Evolutionary conservation across 345 rosid species (phyloP), one percentile per base, ranked within the genome.

Genomic region (Zanthoxylum bungeanum): DNA sequence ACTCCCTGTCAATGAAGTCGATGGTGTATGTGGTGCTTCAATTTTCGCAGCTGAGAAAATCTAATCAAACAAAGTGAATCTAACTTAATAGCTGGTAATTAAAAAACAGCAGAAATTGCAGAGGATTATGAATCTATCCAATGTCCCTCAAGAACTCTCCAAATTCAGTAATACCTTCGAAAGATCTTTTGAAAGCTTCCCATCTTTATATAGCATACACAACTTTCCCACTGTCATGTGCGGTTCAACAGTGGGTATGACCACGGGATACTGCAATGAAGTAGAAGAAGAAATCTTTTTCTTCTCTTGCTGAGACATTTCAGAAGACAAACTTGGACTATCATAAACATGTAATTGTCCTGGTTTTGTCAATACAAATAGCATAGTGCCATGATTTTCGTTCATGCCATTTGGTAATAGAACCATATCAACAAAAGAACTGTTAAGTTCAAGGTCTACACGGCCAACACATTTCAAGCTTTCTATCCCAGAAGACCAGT

Each of bases 401-500:
- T 64, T 79, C 62, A 75, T 66, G 60, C 86, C 77, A 73, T 81
- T 78, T 30, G 92, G 84, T 73, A 90, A 75, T 68, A 93, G 78
- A 74, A 88, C 85, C 91, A 88, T 88, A 79, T 93, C 97, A 65
- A 89, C 92, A 79, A 89, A 91, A 70, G 92, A 86, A 70, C 98
- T 91, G 66, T 72, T 77, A 50, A 87, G 93, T 76, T 83, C 79
- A 78, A 91, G 82, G 82, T 91, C 96, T 62, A 75, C 75, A 39
- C 89, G 93, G 77, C 81, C 80, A 50, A 80, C 62, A 77, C 92
- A 91, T 82, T 79, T 87, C 78, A 91, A 65, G 65, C 79, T 78
- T 78, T 87, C 90, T 77, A 82, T 47, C 76, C 86, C 85, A 75
- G 86, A 84, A 60, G 93, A 80, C 91, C 90, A 89, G 78, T 91